These are phyloP conservation scores for Fusarium sp. DNA, from an alignment of 2,329 filamentous ascomycete species.

Conservation along the genomic window DNA sequence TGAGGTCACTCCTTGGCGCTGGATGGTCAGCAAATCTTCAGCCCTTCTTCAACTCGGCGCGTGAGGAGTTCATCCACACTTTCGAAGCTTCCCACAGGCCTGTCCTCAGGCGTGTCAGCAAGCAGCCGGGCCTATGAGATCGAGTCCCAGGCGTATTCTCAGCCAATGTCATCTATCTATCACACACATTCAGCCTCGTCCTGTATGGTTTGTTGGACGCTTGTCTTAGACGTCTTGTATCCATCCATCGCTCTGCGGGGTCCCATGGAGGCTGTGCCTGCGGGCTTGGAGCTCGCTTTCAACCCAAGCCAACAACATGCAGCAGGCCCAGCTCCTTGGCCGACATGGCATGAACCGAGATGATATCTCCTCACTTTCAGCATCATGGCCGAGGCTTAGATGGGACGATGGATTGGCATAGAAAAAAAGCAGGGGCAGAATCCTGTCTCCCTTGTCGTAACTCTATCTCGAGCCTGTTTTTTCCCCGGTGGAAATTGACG, in stretches of 20 bases:
- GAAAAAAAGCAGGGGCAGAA: background rate
- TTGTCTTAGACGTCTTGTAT: background rate
- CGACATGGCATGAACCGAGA: background rate
- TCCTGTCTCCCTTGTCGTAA: background rate
- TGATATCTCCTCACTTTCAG: background rate
- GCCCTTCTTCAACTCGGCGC: background rate
- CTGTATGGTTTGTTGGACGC: background rate
- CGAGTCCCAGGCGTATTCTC: background rate
- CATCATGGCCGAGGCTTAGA: background rate
- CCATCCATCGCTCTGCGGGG: slow-evolving; percentile 3
- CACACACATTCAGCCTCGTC: slow-evolving; percentile 19
- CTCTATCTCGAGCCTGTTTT: slow-evolving; percentile 1
- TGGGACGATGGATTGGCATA: background rate
- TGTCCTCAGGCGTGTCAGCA: slow-evolving; percentile 12
- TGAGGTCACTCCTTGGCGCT: background rate
- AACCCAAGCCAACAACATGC: background rate
- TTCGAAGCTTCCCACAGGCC: background rate
- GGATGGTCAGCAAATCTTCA: slow-evolving; percentile 22
- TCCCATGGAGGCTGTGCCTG: slow-evolving; percentile 24
- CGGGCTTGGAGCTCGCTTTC: slow-evolving; percentile 2
- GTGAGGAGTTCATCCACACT: slow-evolving; percentile 19
- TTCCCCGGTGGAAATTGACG: background rate
- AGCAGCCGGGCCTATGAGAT: slow-evolving; percentile 4
- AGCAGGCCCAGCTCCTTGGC: background rate
- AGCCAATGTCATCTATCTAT: slow-evolving; percentile 16